phyloP scores from a whole-genome alignment of 345 rosid genomes.

The Rubroshorea leprosula region DNA sequence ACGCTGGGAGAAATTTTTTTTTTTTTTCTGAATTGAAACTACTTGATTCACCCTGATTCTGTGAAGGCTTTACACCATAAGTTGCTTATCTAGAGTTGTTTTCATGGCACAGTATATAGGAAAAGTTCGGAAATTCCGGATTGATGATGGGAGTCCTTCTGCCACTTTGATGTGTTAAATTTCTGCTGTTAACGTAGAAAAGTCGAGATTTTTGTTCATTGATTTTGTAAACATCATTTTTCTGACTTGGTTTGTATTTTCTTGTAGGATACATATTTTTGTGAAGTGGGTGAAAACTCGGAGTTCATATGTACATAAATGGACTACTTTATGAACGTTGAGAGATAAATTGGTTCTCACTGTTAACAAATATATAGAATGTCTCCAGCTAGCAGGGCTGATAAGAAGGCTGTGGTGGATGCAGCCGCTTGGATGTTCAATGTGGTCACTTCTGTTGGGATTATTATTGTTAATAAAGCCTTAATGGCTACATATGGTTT shows the following conservation, averaged over 20 bases:
- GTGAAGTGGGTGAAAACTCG: not conserved
- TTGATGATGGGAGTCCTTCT: too few relatives aligned
- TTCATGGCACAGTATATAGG: too few relatives aligned
- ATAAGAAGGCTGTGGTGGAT: constrained; percentile 79
- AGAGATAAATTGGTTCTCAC: constrained; percentile 9
- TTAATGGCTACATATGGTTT: constrained; percentile 96
- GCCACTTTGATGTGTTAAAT: too few relatives aligned
- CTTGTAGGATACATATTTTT: constrained; percentile 1
- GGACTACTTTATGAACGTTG: constrained; percentile 7
- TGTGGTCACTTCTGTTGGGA: constrained; percentile 95
- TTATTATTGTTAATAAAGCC: constrained; percentile 92
- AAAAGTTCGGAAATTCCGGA: too few relatives aligned
- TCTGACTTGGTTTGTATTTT: constrained; percentile 3
- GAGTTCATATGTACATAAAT: constrained; percentile 11
- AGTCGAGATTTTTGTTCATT: too few relatives aligned
- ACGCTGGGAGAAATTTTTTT: not conserved
- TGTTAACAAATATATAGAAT: constrained; percentile 28
- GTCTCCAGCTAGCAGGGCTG: constrained; percentile 71
- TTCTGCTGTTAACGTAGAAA: too few relatives aligned
- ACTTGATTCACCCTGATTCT: not conserved
- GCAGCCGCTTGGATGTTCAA: constrained; percentile 99
- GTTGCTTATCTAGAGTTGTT: not conserved
- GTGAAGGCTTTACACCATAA: too few relatives aligned
- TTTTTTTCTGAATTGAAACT: not conserved
- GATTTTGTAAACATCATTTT: not conserved